Evolutionary conservation across 1,284 basidiomycete genomes (phyloP).

Genomic region (Ceratobasidium sp.): DNA sequence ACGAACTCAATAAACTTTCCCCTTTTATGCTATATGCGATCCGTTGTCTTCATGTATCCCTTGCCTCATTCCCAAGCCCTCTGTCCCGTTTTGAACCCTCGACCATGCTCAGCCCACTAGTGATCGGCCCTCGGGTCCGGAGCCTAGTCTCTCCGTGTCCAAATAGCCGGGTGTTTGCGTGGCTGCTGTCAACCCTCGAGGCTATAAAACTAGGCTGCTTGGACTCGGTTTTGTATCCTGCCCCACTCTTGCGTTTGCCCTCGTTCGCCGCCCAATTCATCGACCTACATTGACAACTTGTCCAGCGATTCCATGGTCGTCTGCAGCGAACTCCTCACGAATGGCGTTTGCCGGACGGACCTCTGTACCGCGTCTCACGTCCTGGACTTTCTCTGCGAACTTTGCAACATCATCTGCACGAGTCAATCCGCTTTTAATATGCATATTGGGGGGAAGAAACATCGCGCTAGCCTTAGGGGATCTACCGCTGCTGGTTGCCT

Average conservation of each 20-base stretch:
- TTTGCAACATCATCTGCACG: constrained; percentile 56
- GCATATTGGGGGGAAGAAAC: constrained; percentile 52
- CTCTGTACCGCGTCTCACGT: constrained; percentile 43
- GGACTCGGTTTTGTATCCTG: background rate
- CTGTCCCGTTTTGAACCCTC: constrained; percentile 29
- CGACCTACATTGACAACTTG: background rate
- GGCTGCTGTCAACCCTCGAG: background rate
- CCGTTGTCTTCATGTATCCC: background rate
- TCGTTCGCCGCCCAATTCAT: background rate
- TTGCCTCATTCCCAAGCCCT: constrained; percentile 6
- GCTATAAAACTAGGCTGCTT: background rate
- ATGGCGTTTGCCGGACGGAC: constrained; percentile 52
- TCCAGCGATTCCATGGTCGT: constrained; percentile 5
- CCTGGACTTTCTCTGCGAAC: constrained; percentile 54
- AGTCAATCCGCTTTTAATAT: constrained; percentile 49
- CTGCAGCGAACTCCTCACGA: constrained; percentile 40
- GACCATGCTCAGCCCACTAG: background rate
- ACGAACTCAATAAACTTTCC: background rate
- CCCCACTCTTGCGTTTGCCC: background rate
- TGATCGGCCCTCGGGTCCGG: constrained; percentile 23
- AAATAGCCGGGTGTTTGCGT: constrained; percentile 8
- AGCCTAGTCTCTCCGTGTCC: background rate
- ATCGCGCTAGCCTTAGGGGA: constrained; percentile 45
- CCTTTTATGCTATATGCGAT: background rate
- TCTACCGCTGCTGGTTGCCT: constrained; percentile 33